phyloP scores from a whole-genome alignment of 345 rosid species.

The Excoecaria cochinchinensis region DNA sequence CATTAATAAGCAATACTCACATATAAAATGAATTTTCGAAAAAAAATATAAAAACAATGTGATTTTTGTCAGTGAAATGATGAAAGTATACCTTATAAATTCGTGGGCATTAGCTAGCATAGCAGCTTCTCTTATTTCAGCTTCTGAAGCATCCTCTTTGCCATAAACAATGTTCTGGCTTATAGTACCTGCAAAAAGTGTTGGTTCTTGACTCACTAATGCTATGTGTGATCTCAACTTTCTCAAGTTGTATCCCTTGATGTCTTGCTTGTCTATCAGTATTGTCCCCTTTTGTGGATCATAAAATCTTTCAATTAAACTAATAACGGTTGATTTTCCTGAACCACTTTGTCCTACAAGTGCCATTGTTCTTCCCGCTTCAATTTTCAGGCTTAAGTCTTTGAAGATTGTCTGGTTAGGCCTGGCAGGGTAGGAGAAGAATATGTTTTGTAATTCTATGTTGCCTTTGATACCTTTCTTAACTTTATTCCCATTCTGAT shows the following conservation, averaged over 20 bases:
- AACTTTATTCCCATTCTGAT: constrained; percentile 18
- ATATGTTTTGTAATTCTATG: constrained; percentile 32
- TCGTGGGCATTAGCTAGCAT: constrained; percentile 18
- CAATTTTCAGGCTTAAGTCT: constrained; percentile 27
- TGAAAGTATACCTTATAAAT: constrained; percentile 9
- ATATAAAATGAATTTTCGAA: background rate
- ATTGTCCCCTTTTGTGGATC: constrained; percentile 39
- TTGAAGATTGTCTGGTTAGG: constrained; percentile 31
- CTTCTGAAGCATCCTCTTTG: constrained; percentile 14
- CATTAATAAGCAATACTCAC: too few species aligned
- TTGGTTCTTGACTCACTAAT: constrained; percentile 41
- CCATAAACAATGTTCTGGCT: constrained; percentile 14
- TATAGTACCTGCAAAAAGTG: constrained; percentile 19
- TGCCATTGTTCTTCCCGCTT: constrained; percentile 31
- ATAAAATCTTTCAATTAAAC: constrained; percentile 46
- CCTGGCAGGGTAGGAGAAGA: constrained; percentile 36
- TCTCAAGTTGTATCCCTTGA: constrained; percentile 42
- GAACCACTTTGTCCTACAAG: constrained; percentile 47
- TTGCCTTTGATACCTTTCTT: constrained; percentile 28
- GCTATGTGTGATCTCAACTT: constrained; percentile 44
- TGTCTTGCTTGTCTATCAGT: constrained; percentile 34
- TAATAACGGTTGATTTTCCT: constrained; percentile 50
- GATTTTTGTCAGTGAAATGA: background rate
- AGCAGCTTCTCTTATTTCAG: constrained; percentile 19
- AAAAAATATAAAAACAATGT: background rate